Evolutionary conservation across 176 grass and related monocot genomes (phyloP).

Genomic region (Oropetium thomaeum): DNA sequence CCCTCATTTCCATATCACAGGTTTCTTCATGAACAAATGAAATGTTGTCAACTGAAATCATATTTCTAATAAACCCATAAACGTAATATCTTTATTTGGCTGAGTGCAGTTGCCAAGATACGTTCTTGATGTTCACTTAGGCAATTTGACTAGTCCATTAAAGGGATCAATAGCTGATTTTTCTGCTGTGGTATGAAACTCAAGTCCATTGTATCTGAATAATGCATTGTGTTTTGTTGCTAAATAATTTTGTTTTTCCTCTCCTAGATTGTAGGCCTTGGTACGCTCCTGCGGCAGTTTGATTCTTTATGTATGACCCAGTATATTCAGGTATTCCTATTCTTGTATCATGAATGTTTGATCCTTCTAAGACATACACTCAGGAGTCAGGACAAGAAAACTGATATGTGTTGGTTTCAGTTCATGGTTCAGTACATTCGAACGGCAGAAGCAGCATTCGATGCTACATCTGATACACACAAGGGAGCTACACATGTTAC

Average conservation of each 20-base stretch:
- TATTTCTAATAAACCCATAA: conserved; percentile 1
- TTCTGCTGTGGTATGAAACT: conserved; percentile 54
- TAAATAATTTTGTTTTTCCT: conserved; percentile 1
- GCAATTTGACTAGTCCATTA: conserved; percentile 60
- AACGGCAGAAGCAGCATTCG: conserved; percentile 56
- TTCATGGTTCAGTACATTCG: conserved; percentile 70
- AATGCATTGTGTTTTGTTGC: neutral
- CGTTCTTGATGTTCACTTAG: conserved; percentile 76
- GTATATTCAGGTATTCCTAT: conserved; percentile 58
- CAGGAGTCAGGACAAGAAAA: neutral
- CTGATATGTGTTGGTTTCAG: conserved; percentile 44
- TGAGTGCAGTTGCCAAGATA: conserved; percentile 62
- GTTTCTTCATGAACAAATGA: conserved; percentile 34
- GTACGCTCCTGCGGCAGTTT: conserved; percentile 64
- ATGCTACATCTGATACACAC: conserved; percentile 31
- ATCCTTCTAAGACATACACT: conserved; percentile 16
- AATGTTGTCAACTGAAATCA: conserved; percentile 5
- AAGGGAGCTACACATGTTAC: conserved; percentile 32
- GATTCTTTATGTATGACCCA: conserved; percentile 51
- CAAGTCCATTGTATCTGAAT: conserved; percentile 8
- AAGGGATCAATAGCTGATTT: conserved; percentile 66
- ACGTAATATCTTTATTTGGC: neutral
- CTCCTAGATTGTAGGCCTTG: conserved; percentile 65
- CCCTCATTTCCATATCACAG: conserved; percentile 75
- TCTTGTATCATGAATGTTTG: neutral